Evolutionary conservation across 148 eudicot genomes (phyloP), one percentile per base, ranked within the genome.

Genomic region (Euryodendron excelsum): DNA sequence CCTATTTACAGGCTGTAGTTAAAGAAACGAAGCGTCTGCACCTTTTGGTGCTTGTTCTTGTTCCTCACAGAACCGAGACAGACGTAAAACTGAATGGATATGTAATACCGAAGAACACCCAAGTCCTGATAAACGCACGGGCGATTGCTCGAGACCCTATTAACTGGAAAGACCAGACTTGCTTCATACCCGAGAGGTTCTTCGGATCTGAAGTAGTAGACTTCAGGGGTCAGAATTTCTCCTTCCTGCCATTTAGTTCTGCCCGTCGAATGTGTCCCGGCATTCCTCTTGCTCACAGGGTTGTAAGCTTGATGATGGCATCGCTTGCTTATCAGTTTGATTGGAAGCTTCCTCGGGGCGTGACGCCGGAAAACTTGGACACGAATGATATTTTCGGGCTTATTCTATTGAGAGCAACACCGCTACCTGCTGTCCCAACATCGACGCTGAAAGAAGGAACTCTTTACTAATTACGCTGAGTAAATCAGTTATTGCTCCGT

Each of bases 21-120:
- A 73, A 73, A 55, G 76, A 73, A 73, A 73, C 76, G 53, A 73
- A 33, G 76, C 39, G 76, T 41, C 63, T 73, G 52, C 76, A 73
- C 27, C 63, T 58, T 30, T 17, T 13, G 13, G 60, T 36, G 41
- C 76, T 63, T 31, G 13, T 73, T 27, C 62, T 53, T 18, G n/a
- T 53, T 15, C 76, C 76, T 14, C 76, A 73, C 47, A 73, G 28
- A 25, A 31, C 48, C 2, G 76, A 73, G n/a, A 31, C 30, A 5
- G 34, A 73, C 11, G 76, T 73, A 5, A 53, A 73, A 15, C 30
- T 73, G 9, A 30, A 31, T 28, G 76, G 25, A 5, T 73, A 53
- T 34, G 33, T 18, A 4, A 58, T 52, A 14, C 76, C 76, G 4
- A 73, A 73, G 27, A 52, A 73, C 39, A 73, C 76, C 13, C 76